Evolutionary conservation across 805 yeast genomes (phyloP), one percentile per base, ranked within the genome.

Genomic region (Barnettozyma botsteinii): DNA sequence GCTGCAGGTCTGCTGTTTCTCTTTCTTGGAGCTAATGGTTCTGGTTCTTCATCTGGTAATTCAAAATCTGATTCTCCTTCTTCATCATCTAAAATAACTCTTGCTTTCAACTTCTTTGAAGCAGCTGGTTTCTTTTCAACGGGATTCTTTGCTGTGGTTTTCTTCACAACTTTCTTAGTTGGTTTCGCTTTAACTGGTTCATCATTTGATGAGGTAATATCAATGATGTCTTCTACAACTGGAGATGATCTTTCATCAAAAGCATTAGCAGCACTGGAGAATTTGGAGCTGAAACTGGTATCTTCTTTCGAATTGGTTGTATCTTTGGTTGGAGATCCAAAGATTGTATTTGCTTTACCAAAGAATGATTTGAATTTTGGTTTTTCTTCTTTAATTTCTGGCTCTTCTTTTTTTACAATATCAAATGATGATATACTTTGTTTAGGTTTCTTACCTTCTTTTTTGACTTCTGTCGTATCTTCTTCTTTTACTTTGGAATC

Each of bases 301-400:
- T 38, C 43, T 17, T n/a, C n/a, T n/a, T n/a, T n/a, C n/a, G 22
- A 38, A 19, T 25, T 32, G 6, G 9, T 17, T 26, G 31, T 7
- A 9, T 36, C 18, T 7, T 18, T 29, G 12, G 22, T n/a, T 22
- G 61, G 59, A 1, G 59, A 45, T 4, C 64, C 64, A 42, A 57
- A 60, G 1, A 55, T 50, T 1, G 57, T 49, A 22, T 41, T 49
- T 12, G 54, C 53, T n/a, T 38, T 48, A 6, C 71, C 70, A 44
- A 67, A 66, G 8, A 67, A 49, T 19, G 65, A 50, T 33, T 57
- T 59, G 43, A 64, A 65, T 31, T 54, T 38, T 7, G 57, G 54
- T 33, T 51, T 51, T 21, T 41, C 41, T 35, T 45, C 42, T 31
- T 46, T 35, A 9, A 21, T 21, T 34, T 41, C 33, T 42, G 45